Base-by-base conservation (phyloP, 208 protist genomes). In the Acanthamoeba sp. region DNA sequence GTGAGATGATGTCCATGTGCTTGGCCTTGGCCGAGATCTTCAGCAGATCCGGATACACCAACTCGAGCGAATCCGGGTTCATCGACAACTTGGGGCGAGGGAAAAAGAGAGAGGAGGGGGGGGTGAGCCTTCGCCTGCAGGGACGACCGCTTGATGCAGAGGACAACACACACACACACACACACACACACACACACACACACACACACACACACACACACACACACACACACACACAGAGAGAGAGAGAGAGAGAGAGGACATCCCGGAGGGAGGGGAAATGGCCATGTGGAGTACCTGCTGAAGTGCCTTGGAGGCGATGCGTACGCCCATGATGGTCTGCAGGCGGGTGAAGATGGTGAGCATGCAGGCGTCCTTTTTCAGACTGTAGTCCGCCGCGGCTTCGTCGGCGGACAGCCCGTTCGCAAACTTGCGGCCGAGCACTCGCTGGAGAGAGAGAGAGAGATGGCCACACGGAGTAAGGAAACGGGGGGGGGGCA, bases 1-100 rank as follows among this genome's bases (percentile, higher is more conserved):
- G 73, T 42, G 73, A 82, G 20, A 82, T 82, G 73, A 82, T 82
- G 42, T 82, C 73, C 73, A 82, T 82, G 40, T 82, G 73, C 38
- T 82, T 82, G 36, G 73, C 73, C 38, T 82, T 82, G 18, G 73
- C 73, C 20, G 73, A 82, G 16, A 82, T 82, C 27, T 82, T 82
- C 18, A 82, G 34, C 73, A 82, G 42, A 50, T 82, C 73, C 36
- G 73, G 73, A 50, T 82, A 82, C 38, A 82, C 73, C 24, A 82
- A 20, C 40, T 42, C 42, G 1, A 82, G 36, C 34, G 73, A 82
- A 82, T 82, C 73, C 9, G 73, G 38, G 22, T 24, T 82, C 42
- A 32, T 32, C 6, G 73, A 38, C 73, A 82, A 32, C 73, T 82
- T 7, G 6, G 10, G 16, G 6, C 48, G 16, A 55, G 16, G 16